Conservation (phyloP, 371 early-diverging fungal genomes). For the Lichtheimia ramosa region DNA sequence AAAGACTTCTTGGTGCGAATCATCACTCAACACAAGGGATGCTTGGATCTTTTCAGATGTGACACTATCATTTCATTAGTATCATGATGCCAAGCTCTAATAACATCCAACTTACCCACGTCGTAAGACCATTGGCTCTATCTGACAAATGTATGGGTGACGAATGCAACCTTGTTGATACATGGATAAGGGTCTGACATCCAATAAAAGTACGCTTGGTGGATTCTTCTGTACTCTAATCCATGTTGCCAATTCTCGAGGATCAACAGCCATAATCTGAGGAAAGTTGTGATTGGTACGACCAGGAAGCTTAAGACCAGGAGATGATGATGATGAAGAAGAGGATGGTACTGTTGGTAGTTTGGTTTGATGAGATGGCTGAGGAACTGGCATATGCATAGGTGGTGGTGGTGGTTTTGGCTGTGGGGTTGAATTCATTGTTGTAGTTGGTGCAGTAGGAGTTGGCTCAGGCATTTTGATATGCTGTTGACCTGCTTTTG, state of each 20-base stretch:
- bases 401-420: conserved; percentile 1
- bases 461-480: conserved; percentile 14
- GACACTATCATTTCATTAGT: conserved; percentile 18
- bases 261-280: conserved; percentile 27
- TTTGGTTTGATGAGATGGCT: neutral
- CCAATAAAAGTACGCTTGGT: conserved; percentile 72
- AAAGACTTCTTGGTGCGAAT: conserved; percentile 62
- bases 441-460: neutral
- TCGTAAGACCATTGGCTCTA: conserved; percentile 75
- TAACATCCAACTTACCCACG: conserved; percentile 44
- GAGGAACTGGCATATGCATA: neutral
- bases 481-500: conserved; percentile 2
- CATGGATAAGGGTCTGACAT: conserved; percentile 73
- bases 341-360: conserved; percentile 7
- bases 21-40: conserved; percentile 44
- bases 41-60: conserved; percentile 47
- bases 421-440: neutral
- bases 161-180: conserved; percentile 74
- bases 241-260: conserved; percentile 44
- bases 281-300: conserved; percentile 27
- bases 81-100: neutral
- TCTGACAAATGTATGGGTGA: conserved; percentile 68
- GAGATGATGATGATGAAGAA: neutral
- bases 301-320: conserved; percentile 10
- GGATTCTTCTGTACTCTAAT: conserved; percentile 31